Base-by-base conservation (phyloP, 2,329 filamentous ascomycete species). In the Zarea fungicola region DNA sequence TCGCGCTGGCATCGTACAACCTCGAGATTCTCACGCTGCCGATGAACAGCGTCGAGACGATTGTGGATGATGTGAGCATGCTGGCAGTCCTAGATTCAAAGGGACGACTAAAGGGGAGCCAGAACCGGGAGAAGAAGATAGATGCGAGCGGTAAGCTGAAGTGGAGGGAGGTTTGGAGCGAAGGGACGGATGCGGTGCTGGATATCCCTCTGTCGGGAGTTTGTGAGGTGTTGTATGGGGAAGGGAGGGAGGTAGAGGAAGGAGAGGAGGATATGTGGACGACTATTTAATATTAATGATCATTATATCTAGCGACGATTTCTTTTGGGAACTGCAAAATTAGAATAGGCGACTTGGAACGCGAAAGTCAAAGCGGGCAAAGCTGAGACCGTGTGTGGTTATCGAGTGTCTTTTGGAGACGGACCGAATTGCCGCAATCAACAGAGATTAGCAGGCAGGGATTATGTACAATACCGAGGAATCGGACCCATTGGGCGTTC, bases 171-270 rank as follows among this genome's bases (percentile, higher is more conserved):
- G 76, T 95, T 16, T 99, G 93, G 93, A 90, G 83, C 60, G 84
- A 88, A 58, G 90, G 93, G 16, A 99, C 93, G 0, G 93, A 99
- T 74, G 93, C 90, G 1, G 93, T 97, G 7, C 87, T 99, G 87
- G 93, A 99, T 70, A 85, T 99, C 42, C 93, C 93, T 7, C 79
- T 97, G 56, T 91, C 90, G 9, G 93, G 92, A 1, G 92, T 97
- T 2, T 97, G 92, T 62, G 91, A 99, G 71, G 83, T 99, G 28
- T 65, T 99, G 19, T 99, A 97, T 66, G 91, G 89, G 0, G 78
- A 80, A 64, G 70, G 60, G 54, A 70, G 57, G 50, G 65, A 64
- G 14, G 58, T 61, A 3, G 55, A 49, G 8, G 57, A 56, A 23
- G 52, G 40, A 1, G 60, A 61, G 9, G 57, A 60, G 1, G 41